Evolutionary conservation across 139 green algal genomes (phyloP), one percentile per base, ranked within the genome.

Genomic region (Coccomyxa sp.): DNA sequence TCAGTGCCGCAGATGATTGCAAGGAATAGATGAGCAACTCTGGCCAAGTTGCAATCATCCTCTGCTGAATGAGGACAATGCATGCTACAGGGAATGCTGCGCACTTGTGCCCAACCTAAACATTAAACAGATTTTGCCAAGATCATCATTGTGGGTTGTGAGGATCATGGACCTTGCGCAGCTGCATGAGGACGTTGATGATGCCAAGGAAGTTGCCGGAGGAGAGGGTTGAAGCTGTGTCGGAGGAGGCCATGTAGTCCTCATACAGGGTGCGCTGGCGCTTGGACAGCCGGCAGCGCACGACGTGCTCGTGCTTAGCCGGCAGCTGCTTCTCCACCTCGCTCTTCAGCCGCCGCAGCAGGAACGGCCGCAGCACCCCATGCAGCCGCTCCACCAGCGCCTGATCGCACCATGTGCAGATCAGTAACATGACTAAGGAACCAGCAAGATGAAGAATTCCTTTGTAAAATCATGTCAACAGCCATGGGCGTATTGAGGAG

Each of bases 181-280:
- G 93, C 92, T 98, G 95, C 97, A 99, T 99, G n/a, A 99, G 91
- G 82, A 97, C 94, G 86, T 97, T 98, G 79, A 99, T 95, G 67
- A 99, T 93, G 76, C 95, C 95, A 77, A 99, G 86, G 85, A 98
- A 98, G 88, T 95, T 96, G 85, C 95, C 92, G 10, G 79, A 89
- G n/a, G 90, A 71, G 68, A 99, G 91, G 23, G 91, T 94, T 71
- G 81, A 79, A 32, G 85, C 86, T 13, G 95, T 96, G 67, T 95
- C 90, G 18, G 81, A 86, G 30, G 85, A 90, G 12, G 90, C 89
- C 91, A 99, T 97, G 90, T 98, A 99, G 79, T 99, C 97, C 81
- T 99, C 97, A 85, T 99, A 99, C 83, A 98, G 91, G 81, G 89
- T 87, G 79, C 94, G 92, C 93, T 98, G 95, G 30, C 93, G 90